phyloP scores from a whole-genome alignment of 805 yeast genomes.

The Sugiyamaella smithiae region DNA sequence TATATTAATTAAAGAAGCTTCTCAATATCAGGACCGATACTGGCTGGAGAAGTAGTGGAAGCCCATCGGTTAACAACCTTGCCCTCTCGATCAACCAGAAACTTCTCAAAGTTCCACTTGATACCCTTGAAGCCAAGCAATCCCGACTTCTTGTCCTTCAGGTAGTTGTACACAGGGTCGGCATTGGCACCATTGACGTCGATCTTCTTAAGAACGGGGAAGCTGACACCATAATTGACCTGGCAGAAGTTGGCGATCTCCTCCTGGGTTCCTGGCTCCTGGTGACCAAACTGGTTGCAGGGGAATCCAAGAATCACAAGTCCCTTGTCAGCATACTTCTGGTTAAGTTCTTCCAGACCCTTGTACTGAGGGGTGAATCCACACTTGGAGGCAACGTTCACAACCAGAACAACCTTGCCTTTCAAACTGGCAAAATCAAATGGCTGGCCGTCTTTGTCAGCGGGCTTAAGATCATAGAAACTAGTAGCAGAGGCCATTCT shows the following conservation, averaged over 20 bases:
- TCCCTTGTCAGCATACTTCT: conserved; percentile 61
- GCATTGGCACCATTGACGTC: conserved; percentile 85
- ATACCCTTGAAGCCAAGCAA: conserved; percentile 67
- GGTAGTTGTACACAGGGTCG: conserved; percentile 75
- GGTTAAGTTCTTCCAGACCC: conserved; percentile 66
- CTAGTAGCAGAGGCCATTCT: conserved; percentile 33
- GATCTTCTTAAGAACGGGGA: conserved; percentile 83
- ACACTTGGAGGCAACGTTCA: conserved; percentile 87
- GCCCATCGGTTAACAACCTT: conserved; percentile 58
- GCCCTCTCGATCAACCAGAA: conserved; percentile 57
- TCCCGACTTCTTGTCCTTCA: conserved; percentile 63
- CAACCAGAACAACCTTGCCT: conserved; percentile 80
- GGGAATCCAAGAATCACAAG: conserved; percentile 80
- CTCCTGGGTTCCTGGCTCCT: conserved; percentile 63
- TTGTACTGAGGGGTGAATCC: conserved; percentile 73
- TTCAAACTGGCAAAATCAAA: conserved; percentile 59
- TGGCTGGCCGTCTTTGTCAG: conserved; percentile 56
- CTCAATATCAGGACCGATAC: conserved; percentile 58
- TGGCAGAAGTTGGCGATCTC: conserved; percentile 74
- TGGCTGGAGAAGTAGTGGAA: conserved; percentile 64
- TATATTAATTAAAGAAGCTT: conserved; percentile 48
- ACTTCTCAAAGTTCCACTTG: conserved; percentile 81
- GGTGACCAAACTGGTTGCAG: conserved; percentile 86
- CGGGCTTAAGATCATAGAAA: conserved; percentile 68
- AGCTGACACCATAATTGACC: conserved; percentile 82